Conservation (phyloP, 352 stramenopile species). For the Phytopythium cucurbitacearum region DNA sequence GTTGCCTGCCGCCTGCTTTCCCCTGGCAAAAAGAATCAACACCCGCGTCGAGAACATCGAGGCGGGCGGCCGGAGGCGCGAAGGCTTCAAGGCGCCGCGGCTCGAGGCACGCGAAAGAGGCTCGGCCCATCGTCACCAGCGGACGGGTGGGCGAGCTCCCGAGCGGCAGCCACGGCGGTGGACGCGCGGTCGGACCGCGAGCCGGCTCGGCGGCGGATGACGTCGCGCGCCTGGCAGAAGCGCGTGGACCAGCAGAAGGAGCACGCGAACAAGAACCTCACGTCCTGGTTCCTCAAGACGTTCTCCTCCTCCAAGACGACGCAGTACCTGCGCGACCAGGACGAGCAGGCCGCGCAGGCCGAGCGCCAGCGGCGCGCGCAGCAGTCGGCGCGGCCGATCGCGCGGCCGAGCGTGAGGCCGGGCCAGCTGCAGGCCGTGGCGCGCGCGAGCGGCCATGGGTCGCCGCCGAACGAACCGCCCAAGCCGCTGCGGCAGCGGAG, state of each 20-base stretch:
- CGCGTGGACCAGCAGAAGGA: constrained; percentile 53
- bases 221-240: constrained; percentile 34
- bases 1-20: too few species aligned
- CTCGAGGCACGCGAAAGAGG: too few species aligned
- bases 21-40: neutral
- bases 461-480: constrained; percentile 4
- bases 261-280: constrained; percentile 50
- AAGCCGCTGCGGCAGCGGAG: constrained; percentile 58
- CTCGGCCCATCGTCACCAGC: neutral
- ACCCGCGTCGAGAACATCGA: too few species aligned
- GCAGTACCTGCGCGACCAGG: constrained; percentile 50
- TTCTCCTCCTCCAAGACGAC: constrained; percentile 55
- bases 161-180: neutral
- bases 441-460: constrained; percentile 15
- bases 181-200: neutral
- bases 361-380: constrained; percentile 23
- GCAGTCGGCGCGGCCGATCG: neutral
- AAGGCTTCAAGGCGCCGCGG: too few species aligned
- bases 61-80: too few species aligned
- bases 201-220: neutral
- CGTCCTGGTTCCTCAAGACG: constrained; percentile 66
- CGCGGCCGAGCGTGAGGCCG: constrained; percentile 12
- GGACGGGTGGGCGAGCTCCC: neutral
- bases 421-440: constrained; percentile 34
- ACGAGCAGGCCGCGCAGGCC: constrained; percentile 39